Base-by-base conservation (phyloP, 805 yeast genomes). In the Tetrapisispora pingtungensis region DNA sequence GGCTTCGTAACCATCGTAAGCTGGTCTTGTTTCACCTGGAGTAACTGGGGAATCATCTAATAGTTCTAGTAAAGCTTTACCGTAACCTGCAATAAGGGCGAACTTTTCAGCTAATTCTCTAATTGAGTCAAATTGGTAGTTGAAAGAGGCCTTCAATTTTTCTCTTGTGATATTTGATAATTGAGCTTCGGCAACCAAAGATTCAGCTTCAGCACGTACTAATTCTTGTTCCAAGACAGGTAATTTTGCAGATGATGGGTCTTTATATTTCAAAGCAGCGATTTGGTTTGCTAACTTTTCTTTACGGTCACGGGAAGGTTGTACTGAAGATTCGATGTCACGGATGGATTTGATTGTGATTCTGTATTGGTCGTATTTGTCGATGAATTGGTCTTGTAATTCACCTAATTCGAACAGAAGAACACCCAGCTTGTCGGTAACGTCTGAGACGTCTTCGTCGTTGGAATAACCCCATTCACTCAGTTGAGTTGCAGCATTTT, bases 151-250 rank as follows among this genome's bases (percentile, higher is more conserved):
- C 82, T 93, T 93, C 66, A 90, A 76, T 75, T 89, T 89, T 73
- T 89, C 97, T 71, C 98, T 85, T 59, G 97, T 90, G 70, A 93
- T 90, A 74, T 90, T 90, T 51, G 96, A 86, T 65, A 90, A 80
- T 75, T 90, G 98, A 48, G 97, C 97, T 75, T 90, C 98, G 48
- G 98, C 98, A 59, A 90, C 98, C 58, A 90, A 80, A 42, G 96
- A 87, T 73, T 93, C 97, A 54, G 97, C 97, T 75, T 90, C 98
- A 42, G 97, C 97, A 71, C 98, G 82, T 55, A 93, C 97, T 66
- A 93, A 78, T 72, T 93, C 97, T 74, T 93, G 97, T 76, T 90
- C 98, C 67, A 90, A 79, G 44, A 89, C 90, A 53, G 85, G 81
- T 55, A 90, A 84, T 76, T 90, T 90, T 67, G 96, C 94, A 44